phyloP scores from a whole-genome alignment of 2,329 filamentous ascomycete species.

The Xylariaceae sp. region DNA sequence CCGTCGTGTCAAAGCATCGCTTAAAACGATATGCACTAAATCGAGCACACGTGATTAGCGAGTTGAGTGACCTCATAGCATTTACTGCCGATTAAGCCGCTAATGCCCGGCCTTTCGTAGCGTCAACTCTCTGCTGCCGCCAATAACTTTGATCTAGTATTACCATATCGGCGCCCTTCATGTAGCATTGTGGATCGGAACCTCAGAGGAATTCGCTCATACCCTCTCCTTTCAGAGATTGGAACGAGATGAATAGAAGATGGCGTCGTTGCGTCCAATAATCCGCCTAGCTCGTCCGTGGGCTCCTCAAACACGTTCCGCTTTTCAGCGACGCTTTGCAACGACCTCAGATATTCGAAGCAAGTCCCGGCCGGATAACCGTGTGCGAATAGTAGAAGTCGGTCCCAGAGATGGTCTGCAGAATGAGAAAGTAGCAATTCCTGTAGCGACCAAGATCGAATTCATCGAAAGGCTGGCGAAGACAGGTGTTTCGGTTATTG shows the following conservation, averaged over 20 bases:
- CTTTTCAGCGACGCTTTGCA: slow-evolving; percentile 35
- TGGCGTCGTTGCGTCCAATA: slow-evolving; percentile 41
- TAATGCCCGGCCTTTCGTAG: slow-evolving; percentile 22
- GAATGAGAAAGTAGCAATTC: slow-evolving; percentile 66
- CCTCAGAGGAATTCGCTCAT: neutral
- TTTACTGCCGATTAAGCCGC: slow-evolving; percentile 19
- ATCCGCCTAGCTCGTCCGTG: slow-evolving; percentile 36
- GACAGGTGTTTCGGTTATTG: slow-evolving; percentile 65
- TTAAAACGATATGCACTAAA: neutral
- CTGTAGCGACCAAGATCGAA: slow-evolving; percentile 66
- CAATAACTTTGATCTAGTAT: neutral
- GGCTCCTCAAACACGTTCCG: slow-evolving; percentile 22
- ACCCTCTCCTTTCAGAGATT: neutral
- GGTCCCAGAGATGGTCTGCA: slow-evolving; percentile 73
- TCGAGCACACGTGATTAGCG: neutral
- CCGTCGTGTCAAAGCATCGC: no score
- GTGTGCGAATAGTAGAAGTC: slow-evolving; percentile 65
- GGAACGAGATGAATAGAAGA: slow-evolving; percentile 36
- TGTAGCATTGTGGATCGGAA: neutral
- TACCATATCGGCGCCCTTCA: neutral
- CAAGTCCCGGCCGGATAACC: slow-evolving; percentile 34
- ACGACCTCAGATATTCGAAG: slow-evolving; percentile 40
- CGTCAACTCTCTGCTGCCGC: neutral
- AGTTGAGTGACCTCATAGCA: slow-evolving; percentile 19
- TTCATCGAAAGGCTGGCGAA: slow-evolving; percentile 62